phyloP scores from a whole-genome alignment of 2,329 filamentous ascomycete species.

The Exophiala lecanii-corni region DNA sequence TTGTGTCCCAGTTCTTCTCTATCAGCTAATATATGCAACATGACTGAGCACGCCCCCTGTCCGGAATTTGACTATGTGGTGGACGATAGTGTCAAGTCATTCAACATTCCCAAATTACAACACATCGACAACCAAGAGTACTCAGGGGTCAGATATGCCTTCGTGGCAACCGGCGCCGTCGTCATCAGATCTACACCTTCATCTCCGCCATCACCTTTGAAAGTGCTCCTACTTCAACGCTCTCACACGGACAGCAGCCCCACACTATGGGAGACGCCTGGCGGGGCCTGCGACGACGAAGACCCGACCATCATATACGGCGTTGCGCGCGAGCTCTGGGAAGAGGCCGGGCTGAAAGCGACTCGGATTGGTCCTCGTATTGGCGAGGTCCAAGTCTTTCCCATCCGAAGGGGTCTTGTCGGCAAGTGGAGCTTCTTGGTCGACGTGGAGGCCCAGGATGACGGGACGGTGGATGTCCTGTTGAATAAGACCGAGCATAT shows the following conservation, averaged over 20 bases:
- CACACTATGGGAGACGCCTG: constrained; percentile 48
- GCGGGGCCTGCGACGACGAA: constrained; percentile 44
- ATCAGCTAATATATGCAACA: no score
- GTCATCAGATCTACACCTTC: background rate
- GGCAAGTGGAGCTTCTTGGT: constrained; percentile 38
- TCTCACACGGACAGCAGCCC: constrained; percentile 37
- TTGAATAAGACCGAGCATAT: constrained; percentile 35
- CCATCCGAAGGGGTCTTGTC: constrained; percentile 20
- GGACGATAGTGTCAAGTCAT: background rate
- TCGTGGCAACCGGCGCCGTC: background rate
- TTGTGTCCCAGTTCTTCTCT: no score
- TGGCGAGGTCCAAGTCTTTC: constrained; percentile 24
- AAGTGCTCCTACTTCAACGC: constrained; percentile 43
- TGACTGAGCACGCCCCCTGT: constrained; percentile 21
- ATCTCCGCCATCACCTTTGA: background rate
- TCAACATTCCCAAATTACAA: background rate
- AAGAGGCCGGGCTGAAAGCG: constrained; percentile 49
- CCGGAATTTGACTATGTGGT: background rate
- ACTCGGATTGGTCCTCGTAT: constrained; percentile 41
- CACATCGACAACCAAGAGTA: background rate
- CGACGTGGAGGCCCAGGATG: constrained; percentile 29
- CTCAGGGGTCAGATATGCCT: background rate
- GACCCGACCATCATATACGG: constrained; percentile 48
- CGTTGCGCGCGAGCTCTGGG: constrained; percentile 47
- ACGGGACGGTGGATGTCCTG: constrained; percentile 20